Evolutionary conservation across 2,329 filamentous ascomycete genomes (phyloP).

Genomic region (Xylariaceae sp.): DNA sequence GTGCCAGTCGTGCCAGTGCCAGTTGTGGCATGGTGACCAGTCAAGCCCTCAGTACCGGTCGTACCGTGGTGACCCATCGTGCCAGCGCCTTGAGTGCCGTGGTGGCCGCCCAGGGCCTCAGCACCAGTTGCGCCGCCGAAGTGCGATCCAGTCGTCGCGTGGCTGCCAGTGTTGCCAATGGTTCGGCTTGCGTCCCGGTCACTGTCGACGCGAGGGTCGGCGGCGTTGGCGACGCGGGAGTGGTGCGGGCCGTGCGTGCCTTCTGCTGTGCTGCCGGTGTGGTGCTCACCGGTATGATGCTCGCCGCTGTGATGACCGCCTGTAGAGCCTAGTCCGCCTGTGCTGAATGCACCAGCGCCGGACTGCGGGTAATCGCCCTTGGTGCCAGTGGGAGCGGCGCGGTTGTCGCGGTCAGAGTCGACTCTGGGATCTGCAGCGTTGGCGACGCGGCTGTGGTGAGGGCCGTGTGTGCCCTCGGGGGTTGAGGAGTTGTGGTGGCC

Average conservation of each 20-base stretch:
- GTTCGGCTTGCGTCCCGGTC: conserved; percentile 40
- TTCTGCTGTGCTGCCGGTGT: conserved; percentile 30
- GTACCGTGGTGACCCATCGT: too few relatives aligned
- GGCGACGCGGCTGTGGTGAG: conserved; percentile 25
- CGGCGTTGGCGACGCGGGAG: conserved; percentile 41
- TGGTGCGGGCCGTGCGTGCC: conserved; percentile 40
- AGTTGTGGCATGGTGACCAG: too few relatives aligned
- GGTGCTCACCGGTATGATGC: conserved; percentile 26
- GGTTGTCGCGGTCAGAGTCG: conserved; percentile 33
- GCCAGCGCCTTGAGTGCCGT: too few relatives aligned
- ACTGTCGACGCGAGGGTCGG: conserved; percentile 48
- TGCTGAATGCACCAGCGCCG: conserved; percentile 3
- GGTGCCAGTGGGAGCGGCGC: conserved; percentile 26
- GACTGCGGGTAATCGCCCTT: conserved; percentile 7
- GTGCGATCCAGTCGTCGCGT: too few relatives aligned
- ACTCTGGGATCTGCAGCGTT: conserved; percentile 34
- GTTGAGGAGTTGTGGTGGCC: conserved; percentile 36
- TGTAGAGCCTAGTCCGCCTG: background rate
- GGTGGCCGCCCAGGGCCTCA: too few relatives aligned
- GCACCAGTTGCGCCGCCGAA: too few relatives aligned
- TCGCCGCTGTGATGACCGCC: conserved; percentile 15
- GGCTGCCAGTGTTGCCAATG: conserved; percentile 31
- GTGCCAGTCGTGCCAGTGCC: too few relatives aligned
- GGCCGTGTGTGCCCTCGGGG: conserved; percentile 32
- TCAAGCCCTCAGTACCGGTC: too few relatives aligned